phyloP scores from a whole-genome alignment of 1,284 basidiomycete genomes.

The Cutaneotrichosporon cutaneum region DNA sequence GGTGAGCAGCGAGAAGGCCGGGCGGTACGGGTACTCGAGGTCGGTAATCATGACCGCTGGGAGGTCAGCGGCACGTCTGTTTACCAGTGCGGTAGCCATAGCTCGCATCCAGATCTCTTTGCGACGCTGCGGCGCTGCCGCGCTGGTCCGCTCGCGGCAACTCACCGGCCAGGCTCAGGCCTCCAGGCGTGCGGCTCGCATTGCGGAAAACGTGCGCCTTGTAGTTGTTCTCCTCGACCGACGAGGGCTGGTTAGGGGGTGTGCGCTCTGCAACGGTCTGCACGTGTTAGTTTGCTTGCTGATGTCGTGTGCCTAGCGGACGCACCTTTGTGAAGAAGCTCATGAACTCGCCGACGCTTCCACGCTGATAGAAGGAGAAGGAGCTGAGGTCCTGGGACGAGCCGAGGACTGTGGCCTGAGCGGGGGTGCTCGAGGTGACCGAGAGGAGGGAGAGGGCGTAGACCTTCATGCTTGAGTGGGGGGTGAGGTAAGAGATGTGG shows the following conservation, averaged over 20 bases:
- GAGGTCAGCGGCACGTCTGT: conserved; percentile 21
- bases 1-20: conserved; percentile 91
- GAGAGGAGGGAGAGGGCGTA: conserved; percentile 57
- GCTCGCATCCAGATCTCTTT: not conserved
- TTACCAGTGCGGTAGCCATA: too few relatives aligned
- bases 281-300: too few relatives aligned
- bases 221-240: conserved; percentile 92
- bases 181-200: conserved; percentile 38
- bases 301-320: too few relatives aligned
- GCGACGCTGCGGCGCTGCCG: too few relatives aligned
- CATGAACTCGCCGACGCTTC: conserved; percentile 93
- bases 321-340: conserved; percentile 83
- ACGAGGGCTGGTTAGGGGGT: conserved; percentile 80
- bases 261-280: conserved; percentile 90
- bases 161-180: conserved; percentile 64
- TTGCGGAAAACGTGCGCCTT: conserved; percentile 83
- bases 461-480: conserved; percentile 54
- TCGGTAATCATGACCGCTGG: conserved; percentile 89
- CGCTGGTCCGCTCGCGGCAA: conserved; percentile 19
- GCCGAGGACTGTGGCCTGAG: conserved; percentile 63
- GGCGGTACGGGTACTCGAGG: conserved; percentile 92
- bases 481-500: not conserved
- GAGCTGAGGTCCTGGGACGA: conserved; percentile 80
- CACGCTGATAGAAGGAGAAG: conserved; percentile 92
- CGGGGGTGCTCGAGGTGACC: conserved; percentile 44